Percentiles rank a stretch among this genome's conserved stretches.
These are phyloP conservation scores for Grosmannia serpens DNA, from an alignment of 2,329 filamentous ascomycete genomes.

Conservation along the genomic window DNA sequence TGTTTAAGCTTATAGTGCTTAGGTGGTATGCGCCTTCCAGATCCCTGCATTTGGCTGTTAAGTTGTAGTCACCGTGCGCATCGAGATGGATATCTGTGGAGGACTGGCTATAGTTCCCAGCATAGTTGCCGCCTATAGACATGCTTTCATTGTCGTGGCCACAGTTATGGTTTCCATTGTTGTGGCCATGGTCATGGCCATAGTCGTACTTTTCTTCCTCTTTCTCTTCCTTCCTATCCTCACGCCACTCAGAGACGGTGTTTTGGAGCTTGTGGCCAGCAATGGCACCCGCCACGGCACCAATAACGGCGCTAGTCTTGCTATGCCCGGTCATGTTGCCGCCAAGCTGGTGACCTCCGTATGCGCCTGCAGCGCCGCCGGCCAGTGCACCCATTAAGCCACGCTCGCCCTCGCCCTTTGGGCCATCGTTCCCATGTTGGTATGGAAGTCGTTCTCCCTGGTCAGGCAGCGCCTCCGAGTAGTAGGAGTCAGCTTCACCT, in stretches of 20 bases:
- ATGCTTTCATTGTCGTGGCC: background rate
- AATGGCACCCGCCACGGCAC: background rate
- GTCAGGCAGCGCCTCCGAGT: background rate
- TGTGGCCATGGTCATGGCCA: background rate
- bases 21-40: background rate
- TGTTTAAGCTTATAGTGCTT: background rate
- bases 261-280: background rate
- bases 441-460: background rate
- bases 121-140: background rate
- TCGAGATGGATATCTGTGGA: background rate
- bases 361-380: background rate
- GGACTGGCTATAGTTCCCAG: background rate
- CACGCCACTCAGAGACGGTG: background rate
- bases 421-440: background rate
- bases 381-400: background rate
- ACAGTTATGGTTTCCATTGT: background rate
- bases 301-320: background rate
- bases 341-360: background rate
- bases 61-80: background rate
- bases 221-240: background rate
- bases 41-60: background rate
- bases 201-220: background rate
- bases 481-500: background rate
- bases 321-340: background rate
- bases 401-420: background rate